phyloP scores from a whole-genome alignment of 139 green algal genomes.

The Prasinococcaceae sp. region DNA sequence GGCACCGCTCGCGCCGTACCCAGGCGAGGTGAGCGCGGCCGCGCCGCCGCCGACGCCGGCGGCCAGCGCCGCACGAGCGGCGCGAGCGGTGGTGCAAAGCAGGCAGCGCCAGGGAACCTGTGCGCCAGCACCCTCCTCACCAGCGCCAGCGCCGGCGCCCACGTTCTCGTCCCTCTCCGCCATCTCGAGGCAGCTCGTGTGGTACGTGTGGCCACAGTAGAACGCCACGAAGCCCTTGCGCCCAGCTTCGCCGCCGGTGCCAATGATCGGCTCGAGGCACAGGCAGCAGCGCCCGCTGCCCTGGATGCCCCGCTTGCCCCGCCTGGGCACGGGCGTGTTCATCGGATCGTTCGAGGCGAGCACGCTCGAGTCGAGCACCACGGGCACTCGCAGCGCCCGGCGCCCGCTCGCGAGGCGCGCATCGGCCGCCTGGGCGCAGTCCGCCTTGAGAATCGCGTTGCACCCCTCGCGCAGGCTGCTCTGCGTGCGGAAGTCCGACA shows the following conservation, averaged over 20 bases:
- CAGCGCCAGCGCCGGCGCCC: no score
- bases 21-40: no score
- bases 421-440: not conserved
- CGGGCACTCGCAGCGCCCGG: not conserved
- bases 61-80: no score
- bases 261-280: conserved; percentile 20
- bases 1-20: no score
- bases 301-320: not conserved
- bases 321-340: not conserved
- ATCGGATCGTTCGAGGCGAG: not conserved
- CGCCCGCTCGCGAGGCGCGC: not conserved
- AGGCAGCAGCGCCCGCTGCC: conserved; percentile 13
- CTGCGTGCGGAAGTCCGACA: conserved; percentile 73
- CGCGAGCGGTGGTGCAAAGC: no score
- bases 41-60: no score
- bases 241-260: not conserved
- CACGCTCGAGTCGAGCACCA: not conserved
- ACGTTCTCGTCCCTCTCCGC: no score
- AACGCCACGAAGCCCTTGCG: conserved; percentile 10
- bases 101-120: no score
- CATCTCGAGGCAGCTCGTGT: conserved; percentile 17
- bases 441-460: conserved; percentile 62
- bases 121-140: no score
- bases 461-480: conserved; percentile 68
- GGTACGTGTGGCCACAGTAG: conserved; percentile 23